Evolutionary conservation across 2,329 filamentous ascomycete species (phyloP), one percentile per base, ranked within the genome.

Genomic region (Trichoderma lentiforme): DNA sequence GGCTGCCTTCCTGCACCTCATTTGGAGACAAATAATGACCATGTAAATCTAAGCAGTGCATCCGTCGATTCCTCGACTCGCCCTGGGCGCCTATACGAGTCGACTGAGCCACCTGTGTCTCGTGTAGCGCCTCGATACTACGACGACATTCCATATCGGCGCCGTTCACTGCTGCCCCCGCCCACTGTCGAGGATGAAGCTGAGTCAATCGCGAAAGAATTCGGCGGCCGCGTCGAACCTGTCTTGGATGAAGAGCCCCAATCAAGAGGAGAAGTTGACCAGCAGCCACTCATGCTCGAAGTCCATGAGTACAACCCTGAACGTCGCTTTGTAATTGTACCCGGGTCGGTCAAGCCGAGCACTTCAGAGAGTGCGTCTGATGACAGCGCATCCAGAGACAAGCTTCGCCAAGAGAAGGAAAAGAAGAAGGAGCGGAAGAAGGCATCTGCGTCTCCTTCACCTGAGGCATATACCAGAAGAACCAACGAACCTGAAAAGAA

Each of bases 181-280:
- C 90, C 92, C 4, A 89, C 81, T 43, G 91, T 91, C 62, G 92
- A 95, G 79, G 92, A 94, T 78, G 92, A 93, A 79, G 82, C 79
- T 18, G 85, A 83, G 15, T 88, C 91, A 8, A 80, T 93, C 47
- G 87, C 86, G 6, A 89, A 86, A 78, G 92, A 94, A 78, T 81
- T 88, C 76, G 84, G 84, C 30, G 80, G 81, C 32, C 65, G 68
- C 12, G 73, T 79, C 47, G 75, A 75, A 65, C 79, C 60, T 28
- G 70, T 75, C 57, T 74, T 73, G 69, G 84, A 83, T 71, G 90
- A 91, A 74, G 88, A 91, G 72, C 85, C 88, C 32, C 84, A 85
- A 64, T 86, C 86, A 71, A 87, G 88, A 71, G 92, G 92, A 51
- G 86, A 88, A 6, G 81, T 91, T 72, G 91, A 94, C 67, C 92